Evolutionary conservation across 371 early-diverging fungal species (phyloP).

Genomic region (Spiromyces aspiralis): DNA sequence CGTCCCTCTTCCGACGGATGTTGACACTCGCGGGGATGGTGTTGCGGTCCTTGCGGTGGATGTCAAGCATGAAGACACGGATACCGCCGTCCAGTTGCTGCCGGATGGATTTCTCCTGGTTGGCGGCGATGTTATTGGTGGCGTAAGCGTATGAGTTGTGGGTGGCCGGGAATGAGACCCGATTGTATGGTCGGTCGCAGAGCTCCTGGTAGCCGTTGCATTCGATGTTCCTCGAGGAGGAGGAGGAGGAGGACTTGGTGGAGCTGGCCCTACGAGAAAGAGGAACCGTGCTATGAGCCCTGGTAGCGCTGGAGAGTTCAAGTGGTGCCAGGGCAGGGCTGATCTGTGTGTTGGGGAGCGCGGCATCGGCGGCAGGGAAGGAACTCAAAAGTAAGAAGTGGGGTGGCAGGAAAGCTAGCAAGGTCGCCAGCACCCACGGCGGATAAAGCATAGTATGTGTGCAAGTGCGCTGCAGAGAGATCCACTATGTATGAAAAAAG

Average conservation of each 20-base stretch:
- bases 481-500: too few species aligned
- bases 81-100: conserved; percentile 53
- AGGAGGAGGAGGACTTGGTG: not conserved
- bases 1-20: not conserved
- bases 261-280: too few species aligned
- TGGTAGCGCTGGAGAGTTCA: too few species aligned
- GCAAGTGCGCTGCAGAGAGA: too few species aligned
- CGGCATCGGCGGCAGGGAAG: too few species aligned
- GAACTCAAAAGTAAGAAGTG: too few species aligned
- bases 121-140: conserved; percentile 36
- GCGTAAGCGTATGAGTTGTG: conserved; percentile 54
- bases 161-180: conserved; percentile 40
- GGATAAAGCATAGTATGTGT: too few species aligned
- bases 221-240: not conserved
- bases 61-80: conserved; percentile 49
- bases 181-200: conserved; percentile 37
- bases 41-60: conserved; percentile 3
- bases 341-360: too few species aligned
- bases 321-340: too few species aligned
- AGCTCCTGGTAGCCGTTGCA: conserved; percentile 57
- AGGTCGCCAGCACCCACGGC: too few species aligned
- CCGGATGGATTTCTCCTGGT: conserved; percentile 40
- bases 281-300: too few species aligned
- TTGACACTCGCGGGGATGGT: not conserved
- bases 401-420: too few species aligned